Base-by-base conservation (phyloP, 2,329 filamentous ascomycete genomes). In the Cercospora zeina region DNA sequence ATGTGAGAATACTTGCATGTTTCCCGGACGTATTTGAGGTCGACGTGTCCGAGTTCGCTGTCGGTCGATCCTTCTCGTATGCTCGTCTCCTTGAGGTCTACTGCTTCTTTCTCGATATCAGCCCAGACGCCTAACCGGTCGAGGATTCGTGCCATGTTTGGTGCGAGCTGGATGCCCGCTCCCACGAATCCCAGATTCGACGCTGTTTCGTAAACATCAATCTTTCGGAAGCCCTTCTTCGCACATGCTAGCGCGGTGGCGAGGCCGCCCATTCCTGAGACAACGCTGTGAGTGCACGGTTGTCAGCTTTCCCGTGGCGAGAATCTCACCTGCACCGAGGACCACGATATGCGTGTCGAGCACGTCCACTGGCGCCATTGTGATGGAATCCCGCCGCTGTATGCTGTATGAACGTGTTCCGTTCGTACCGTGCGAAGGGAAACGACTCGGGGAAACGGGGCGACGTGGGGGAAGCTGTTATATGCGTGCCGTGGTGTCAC, bases 131-230 rank as follows among this genome's bases (percentile, higher is more conserved):
- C 90, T 39, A 93, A 78, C 13, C 82, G 79, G 71, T 91, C 87
- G 11, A 95, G 81, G 8, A 95, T 89, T 1, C 89, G 84, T 3
- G 87, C 87, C 83, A 93, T 89, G 68, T 95, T 96, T 0, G 90
- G 90, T 0, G 90, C 89, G 62, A 93, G 81, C 73, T 96, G 91
- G 67, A 95, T 93, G 4, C 91, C 91, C 1, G 91, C 91, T 24
- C 91, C 91, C 0, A 93, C 89, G 69, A 93, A 93, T 4, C 90
- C 90, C 3, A 93, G 81, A 67, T 86, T 84, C 4, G 87, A 84
- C 0, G 89, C 89, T 36, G 82, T 84, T 73, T 93, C 90, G 73
- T 87, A 93, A 55, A 93, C 85, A 59, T 88, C 81, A 70, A 93
- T 87, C 61, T 89, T 79, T 66, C 81, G 84, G 76, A 93, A 93